A percentile compares a stretch with the other conserved stretches of the same genome.
phyloP scores from a whole-genome alignment of 306 rosid species.

The Cucumis hystrix region DNA sequence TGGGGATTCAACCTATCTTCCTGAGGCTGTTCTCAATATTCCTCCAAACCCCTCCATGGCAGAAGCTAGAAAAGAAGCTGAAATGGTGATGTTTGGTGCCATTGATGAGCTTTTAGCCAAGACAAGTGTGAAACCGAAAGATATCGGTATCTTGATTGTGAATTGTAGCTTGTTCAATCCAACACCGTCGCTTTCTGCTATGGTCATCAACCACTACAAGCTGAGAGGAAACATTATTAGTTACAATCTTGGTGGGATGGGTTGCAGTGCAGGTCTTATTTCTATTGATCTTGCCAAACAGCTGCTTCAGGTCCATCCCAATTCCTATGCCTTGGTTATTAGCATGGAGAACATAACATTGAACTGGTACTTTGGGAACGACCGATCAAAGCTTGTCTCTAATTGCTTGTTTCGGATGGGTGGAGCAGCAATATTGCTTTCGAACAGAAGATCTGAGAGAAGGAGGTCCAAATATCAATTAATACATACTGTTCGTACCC shows the following conservation, averaged over 20 bases:
- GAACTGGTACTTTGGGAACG: slow-evolving; percentile 93
- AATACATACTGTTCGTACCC: slow-evolving; percentile 61
- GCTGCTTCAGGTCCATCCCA: slow-evolving; percentile 78
- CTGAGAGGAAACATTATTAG: slow-evolving; percentile 71
- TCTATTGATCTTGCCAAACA: slow-evolving; percentile 82
- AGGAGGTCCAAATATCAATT: slow-evolving; percentile 71
- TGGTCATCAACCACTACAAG: slow-evolving; percentile 78
- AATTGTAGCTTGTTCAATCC: slow-evolving; percentile 90
- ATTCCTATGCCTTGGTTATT: slow-evolving; percentile 66
- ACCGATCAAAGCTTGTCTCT: slow-evolving; percentile 78
- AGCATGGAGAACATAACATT: slow-evolving; percentile 94
- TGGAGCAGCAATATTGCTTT: slow-evolving; percentile 76
- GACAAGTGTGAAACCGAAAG: slow-evolving; percentile 66
- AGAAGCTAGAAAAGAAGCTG: slow-evolving; percentile 93
- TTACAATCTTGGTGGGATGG: slow-evolving; percentile 88
- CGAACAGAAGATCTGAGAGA: slow-evolving; percentile 59
- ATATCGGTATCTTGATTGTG: slow-evolving; percentile 74
- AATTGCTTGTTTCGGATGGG: slow-evolving; percentile 84
- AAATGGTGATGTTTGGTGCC: slow-evolving; percentile 77
- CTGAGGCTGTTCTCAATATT: slow-evolving; percentile 71
- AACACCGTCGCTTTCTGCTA: slow-evolving; percentile 84
- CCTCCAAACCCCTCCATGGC: slow-evolving; percentile 89
- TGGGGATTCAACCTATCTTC: slow-evolving; percentile 72
- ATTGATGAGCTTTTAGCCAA: slow-evolving; percentile 62
- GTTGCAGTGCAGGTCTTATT: slow-evolving; percentile 88